Conservation (phyloP, 495 filamentous ascomycete species). For the Penicillium manginii region DNA sequence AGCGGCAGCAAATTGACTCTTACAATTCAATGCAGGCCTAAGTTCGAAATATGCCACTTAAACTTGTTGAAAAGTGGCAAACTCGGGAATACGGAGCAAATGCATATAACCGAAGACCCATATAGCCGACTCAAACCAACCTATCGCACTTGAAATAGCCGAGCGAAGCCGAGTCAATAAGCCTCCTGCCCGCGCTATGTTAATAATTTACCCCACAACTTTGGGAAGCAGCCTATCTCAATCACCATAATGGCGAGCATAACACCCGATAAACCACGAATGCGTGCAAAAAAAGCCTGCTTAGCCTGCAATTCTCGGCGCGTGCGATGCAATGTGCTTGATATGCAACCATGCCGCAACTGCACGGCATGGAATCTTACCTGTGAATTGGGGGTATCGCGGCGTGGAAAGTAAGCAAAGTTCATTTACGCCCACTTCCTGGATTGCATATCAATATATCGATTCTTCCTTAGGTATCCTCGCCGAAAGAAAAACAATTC, state of each 20-base stretch:
- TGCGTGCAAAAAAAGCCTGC: slow-evolving; percentile 50
- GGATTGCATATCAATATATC: slow-evolving; percentile 1
- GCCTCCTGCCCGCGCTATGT: background rate
- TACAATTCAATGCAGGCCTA: no score
- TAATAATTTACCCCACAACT: background rate
- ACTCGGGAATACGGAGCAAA: background rate
- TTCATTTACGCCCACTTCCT: background rate
- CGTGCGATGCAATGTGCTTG: slow-evolving; percentile 51
- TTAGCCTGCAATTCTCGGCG: slow-evolving; percentile 49
- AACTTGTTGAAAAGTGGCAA: background rate
- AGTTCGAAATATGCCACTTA: background rate
- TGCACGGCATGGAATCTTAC: slow-evolving; percentile 41
- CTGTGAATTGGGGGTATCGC: slow-evolving; percentile 48
- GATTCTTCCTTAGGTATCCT: slow-evolving; percentile 27
- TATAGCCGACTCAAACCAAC: slow-evolving; percentile 30
- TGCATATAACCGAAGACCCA: slow-evolving; percentile 9
- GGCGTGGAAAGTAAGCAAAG: slow-evolving; percentile 46
- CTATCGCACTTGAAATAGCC: slow-evolving; percentile 10
- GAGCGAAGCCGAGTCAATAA: slow-evolving; percentile 13
- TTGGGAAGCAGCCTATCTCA: slow-evolving; percentile 22
- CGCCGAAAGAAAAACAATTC: slow-evolving; percentile 28
- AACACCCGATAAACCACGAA: slow-evolving; percentile 22
- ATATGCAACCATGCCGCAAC: slow-evolving; percentile 48
- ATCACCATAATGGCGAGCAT: slow-evolving; percentile 14
- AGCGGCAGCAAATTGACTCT: no score